Base-by-base conservation (phyloP, 495 filamentous ascomycete genomes). In the Immersiella caudata region DNA sequence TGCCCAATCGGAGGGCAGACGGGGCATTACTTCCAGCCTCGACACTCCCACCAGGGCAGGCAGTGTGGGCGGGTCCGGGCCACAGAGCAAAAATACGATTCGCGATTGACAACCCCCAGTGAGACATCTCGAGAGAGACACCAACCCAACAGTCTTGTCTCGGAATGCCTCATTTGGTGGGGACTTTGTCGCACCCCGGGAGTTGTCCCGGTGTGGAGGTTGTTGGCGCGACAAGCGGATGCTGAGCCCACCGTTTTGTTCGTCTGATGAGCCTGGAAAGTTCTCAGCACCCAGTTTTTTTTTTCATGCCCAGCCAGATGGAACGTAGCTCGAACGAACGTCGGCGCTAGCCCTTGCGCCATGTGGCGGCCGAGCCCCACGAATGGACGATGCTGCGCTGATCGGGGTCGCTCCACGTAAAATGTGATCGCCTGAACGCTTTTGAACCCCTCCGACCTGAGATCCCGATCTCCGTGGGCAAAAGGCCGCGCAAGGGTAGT, bases 111-210 rank as follows among this genome's bases (percentile, higher is more conserved):
- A 14, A 14, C 16, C 16, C 40, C 6, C 2, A 6, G 40, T 46
- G 40, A 46, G 40, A 46, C 40, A 46, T 14, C 5, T 12, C 11
- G 40, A 5, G 40, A 46, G 40, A 12, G 40, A 55, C 21, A n/a
- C 18, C 21, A 52, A 18, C 2, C 49, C 49, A 52, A 22, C 49
- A n/a, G 5, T 22, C 21, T n/a, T 52, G 49, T 52, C 49, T 52
- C 49, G 49, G 49, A 18, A 52, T 52, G 49, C 49, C 49, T 52
- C 49, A n/a, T 52, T 52, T 18, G 49, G 49, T 52, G 49, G 49
- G 49, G 49, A 18, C 49, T 14, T 18, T 52, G 49, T 18, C 49
- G 49, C 18, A 52, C 49, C 21, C 18, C 49, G 21, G 18, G 16
- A 52, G 49, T 52, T 52, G 49, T 33, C 29, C 29, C 29, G 29